Evolutionary conservation across 176 grass and related monocot genomes (phyloP), one percentile per base, ranked within the genome.

Genomic region (Olyra latifolia): DNA sequence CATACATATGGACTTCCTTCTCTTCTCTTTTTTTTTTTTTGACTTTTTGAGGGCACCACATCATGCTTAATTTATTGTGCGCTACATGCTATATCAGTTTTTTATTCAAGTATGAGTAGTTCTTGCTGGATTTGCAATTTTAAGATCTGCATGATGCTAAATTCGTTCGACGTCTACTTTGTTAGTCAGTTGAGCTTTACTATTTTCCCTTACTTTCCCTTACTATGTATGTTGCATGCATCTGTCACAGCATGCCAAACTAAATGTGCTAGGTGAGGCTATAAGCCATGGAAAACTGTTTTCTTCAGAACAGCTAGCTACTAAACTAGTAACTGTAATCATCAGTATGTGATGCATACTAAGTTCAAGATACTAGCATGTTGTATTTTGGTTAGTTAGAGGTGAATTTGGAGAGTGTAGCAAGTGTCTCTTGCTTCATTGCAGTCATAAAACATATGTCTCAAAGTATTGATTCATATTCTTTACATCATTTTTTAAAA

Each of bases 11-110:
- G 27, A 28, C 64, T 64, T 73, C 44, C n/a, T n/a, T n/a, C n/a
- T n/a, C n/a, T n/a, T n/a, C n/a, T n/a, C n/a, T n/a, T n/a, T n/a
- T n/a, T n/a, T n/a, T 10, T 35, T n/a, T 25, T 17, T 48, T 24
- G 30, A 10, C 4, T 41, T 58, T 60, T 82, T 70, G 24, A 1
- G 45, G 56, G 8, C 6, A 35, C 39, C 49, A 29, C 1, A 66
- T 75, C 57, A 61, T 79, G 32, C 50, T 60, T 48, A 68, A 57
- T 49, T 67, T 16, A 27, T 81, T 81, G 4, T 19, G 43, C 24
- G 30, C n/a, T 81, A 30, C 32, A 87, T 83, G 23, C 35, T 75
- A 15, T 29, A 23, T 63, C n/a, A 6, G 8, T 19, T 0, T 32
- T 65, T 35, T 70, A 1, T 81, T 42, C 35, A 71, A 77, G 79